A percentile compares a stretch with the other conserved stretches of the same genome.
Conservation (phyloP, 2,329 filamentous ascomycete genomes). For the Cyphellophora europaea region DNA sequence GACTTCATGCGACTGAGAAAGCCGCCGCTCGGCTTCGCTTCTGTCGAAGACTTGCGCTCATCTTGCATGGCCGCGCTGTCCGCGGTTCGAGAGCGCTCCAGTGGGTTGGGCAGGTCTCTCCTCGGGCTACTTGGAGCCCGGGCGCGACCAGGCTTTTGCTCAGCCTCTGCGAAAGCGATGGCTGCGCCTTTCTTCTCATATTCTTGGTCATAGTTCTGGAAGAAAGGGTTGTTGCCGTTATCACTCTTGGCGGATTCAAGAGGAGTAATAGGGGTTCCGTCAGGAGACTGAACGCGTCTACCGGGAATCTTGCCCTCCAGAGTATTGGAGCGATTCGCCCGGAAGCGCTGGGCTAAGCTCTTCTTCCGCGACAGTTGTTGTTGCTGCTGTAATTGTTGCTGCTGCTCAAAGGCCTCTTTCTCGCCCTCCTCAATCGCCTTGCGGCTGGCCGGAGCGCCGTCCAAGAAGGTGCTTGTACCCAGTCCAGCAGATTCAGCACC, state of each 20-base stretch:
- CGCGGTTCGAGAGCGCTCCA: constrained; percentile 58
- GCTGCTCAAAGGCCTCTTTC: constrained; percentile 52
- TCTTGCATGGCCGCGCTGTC: constrained; percentile 30
- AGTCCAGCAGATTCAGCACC: constrained; percentile 75
- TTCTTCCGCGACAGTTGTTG: constrained; percentile 76
- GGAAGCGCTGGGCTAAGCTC: constrained; percentile 73
- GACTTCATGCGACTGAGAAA: constrained; percentile 75
- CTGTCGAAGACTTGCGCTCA: constrained; percentile 26
- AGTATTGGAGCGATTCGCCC: constrained; percentile 55
- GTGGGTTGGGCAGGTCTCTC: constrained; percentile 28
- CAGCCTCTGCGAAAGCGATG: constrained; percentile 44
- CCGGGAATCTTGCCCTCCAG: constrained; percentile 43
- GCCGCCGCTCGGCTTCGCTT: constrained; percentile 44
- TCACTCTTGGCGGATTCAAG: constrained; percentile 25
- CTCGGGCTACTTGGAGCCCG: constrained; percentile 53
- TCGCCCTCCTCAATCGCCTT: constrained; percentile 68
- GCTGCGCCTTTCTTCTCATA: constrained; percentile 55
- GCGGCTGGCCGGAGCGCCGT: constrained; percentile 80
- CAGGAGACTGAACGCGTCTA: constrained; percentile 50
- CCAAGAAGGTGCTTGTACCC: constrained; percentile 90
- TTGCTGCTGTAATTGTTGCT: constrained; percentile 32
- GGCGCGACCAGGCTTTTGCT: constrained; percentile 24
- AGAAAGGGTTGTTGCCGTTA: constrained; percentile 66
- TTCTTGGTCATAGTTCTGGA: constrained; percentile 64
- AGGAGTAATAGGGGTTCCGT: constrained; percentile 26